A percentile compares a stretch with the other conserved stretches of the same genome.
These are phyloP conservation scores for Saccharomyces pastorianus DNA, from an alignment of 1,139 yeast genomes.

Conservation along the genomic window DNA sequence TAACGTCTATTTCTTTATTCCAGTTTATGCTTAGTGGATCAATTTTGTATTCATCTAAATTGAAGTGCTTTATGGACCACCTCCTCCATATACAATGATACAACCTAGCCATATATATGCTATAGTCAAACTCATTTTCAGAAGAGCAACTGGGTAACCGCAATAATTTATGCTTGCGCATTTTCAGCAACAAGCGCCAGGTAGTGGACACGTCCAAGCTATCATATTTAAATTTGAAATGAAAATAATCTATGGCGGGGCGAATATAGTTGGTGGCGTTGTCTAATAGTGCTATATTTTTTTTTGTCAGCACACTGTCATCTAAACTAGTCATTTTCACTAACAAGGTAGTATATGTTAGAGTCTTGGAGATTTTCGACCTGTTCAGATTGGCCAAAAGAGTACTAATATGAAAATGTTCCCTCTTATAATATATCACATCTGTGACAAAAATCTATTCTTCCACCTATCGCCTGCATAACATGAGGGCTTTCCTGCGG, in stretches of 20 bases:
- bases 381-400: not conserved
- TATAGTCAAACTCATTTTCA: constrained; percentile 26
- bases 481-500: not conserved
- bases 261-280: constrained; percentile 27
- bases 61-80: constrained; percentile 23
- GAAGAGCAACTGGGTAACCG: constrained; percentile 29
- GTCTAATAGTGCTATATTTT: constrained; percentile 27
- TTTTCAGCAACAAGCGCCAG: constrained; percentile 23
- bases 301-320: constrained; percentile 25
- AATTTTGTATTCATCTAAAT: constrained; percentile 11
- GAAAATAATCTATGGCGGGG: constrained; percentile 29
- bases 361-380: not conserved
- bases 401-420: not conserved
- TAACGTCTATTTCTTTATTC: constrained; percentile 29
- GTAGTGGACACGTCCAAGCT: constrained; percentile 18
- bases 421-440: not conserved
- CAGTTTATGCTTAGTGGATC: constrained; percentile 28
- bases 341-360: not conserved
- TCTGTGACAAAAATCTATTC: not conserved
- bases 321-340: constrained; percentile 21
- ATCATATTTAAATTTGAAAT: constrained; percentile 14
- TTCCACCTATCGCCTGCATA: not conserved
- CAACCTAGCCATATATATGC: constrained; percentile 24
- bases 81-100: constrained; percentile 31
- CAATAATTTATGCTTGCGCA: constrained; percentile 26